Conservation (phyloP, 345 rosid species). For the Populus pruinosa region DNA sequence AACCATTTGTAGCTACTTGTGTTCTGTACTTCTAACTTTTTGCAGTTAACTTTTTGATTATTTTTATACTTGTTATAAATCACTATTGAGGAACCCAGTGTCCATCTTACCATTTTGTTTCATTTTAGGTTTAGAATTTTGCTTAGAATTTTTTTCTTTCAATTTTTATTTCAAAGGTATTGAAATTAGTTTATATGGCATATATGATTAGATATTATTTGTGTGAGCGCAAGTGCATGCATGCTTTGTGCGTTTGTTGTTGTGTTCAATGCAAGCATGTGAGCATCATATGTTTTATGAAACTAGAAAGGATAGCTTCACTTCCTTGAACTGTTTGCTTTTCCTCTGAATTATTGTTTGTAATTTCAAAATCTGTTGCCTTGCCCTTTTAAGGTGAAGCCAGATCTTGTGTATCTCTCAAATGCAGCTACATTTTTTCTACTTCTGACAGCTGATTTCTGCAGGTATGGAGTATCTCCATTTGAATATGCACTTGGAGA, state of each 20-base stretch:
- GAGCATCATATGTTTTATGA: neutral
- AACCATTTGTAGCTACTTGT: neutral
- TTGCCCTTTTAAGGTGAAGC: neutral
- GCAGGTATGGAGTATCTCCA: slow-evolving; percentile 90
- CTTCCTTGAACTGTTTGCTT: neutral
- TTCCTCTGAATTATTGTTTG: neutral
- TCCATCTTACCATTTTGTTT: neutral
- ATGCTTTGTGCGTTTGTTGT: neutral
- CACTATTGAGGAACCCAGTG: neutral
- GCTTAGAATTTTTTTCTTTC: neutral
- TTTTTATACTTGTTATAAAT: neutral
- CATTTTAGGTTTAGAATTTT: neutral
- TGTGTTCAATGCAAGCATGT: neutral
- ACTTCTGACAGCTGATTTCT: neutral
- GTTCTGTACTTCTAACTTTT: neutral
- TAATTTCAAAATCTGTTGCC: neutral
- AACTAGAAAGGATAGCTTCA: neutral
- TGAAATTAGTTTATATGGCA: neutral
- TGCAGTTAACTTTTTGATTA: neutral
- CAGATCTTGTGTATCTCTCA: neutral
- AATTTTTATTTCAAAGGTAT: neutral
- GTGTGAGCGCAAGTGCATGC: neutral
- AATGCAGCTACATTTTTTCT: neutral
- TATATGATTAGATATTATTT: too few species aligned
- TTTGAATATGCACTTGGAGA: slow-evolving; percentile 97